Evolutionary conservation across 306 rosid species (phyloP).

Genomic region (Cucurbita pepo): DNA sequence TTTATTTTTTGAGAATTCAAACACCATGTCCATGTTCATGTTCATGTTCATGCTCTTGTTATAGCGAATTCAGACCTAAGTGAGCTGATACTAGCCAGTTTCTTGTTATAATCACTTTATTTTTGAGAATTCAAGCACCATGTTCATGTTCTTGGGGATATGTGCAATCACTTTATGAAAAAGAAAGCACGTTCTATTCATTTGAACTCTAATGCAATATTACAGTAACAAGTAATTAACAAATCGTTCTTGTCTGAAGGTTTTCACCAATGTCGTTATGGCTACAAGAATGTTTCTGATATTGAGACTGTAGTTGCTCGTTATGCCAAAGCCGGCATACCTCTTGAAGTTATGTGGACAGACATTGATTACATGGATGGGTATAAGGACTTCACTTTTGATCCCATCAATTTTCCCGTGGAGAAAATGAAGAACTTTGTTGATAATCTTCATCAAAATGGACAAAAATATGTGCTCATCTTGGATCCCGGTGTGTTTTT

Average conservation of each 20-base stretch:
- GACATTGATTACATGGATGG: constrained; percentile 94
- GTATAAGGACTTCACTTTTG: constrained; percentile 71
- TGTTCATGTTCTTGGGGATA: neutral
- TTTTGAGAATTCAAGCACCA: neutral
- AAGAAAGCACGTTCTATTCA: neutral
- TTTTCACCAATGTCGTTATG: constrained; percentile 74
- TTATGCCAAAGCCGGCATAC: constrained; percentile 55
- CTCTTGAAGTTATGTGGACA: constrained; percentile 91
- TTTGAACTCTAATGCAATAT: neutral
- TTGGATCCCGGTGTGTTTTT: constrained; percentile 61
- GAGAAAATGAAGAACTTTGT: constrained; percentile 47
- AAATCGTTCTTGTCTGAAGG: constrained; percentile 22
- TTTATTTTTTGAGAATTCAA: neutral
- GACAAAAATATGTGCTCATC: constrained; percentile 68
- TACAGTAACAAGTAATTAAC: neutral
- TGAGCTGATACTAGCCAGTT: neutral
- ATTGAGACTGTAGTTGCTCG: constrained; percentile 48
- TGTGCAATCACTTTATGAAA: neutral
- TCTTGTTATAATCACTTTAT: neutral
- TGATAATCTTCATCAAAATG: constrained; percentile 47
- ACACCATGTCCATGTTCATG: neutral
- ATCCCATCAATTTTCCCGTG: constrained; percentile 65
- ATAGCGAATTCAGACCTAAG: neutral
- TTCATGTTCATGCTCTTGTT: neutral
- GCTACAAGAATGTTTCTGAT: constrained; percentile 66